phyloP scores from a whole-genome alignment of 1,139 yeast species.

The Sugiyamaella castrensis region DNA sequence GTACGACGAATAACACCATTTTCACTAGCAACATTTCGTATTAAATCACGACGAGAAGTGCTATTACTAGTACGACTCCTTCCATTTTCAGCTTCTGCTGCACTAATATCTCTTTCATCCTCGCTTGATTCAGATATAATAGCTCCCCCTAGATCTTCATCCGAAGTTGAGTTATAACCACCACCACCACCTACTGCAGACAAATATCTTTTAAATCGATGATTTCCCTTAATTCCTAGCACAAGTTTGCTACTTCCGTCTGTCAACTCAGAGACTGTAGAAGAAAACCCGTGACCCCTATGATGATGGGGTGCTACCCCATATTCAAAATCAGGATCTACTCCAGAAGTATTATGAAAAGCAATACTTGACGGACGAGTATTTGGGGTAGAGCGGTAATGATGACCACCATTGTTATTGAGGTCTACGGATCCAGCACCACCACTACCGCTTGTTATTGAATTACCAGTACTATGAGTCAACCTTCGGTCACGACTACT shows the following conservation, averaged over 20 bases:
- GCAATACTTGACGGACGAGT: no score
- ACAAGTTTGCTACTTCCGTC: no score
- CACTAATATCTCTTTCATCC: constrained; percentile 9
- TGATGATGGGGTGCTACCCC: no score
- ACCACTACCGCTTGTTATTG: no score
- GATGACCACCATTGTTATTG: no score
- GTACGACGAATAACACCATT: neutral
- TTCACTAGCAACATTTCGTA: no score
- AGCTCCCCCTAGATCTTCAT: constrained; percentile 12
- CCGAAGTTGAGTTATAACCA: constrained; percentile 13
- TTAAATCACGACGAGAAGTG: no score
- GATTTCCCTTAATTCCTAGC: constrained; percentile 4
- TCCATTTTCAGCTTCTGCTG: neutral
- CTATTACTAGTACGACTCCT: neutral
- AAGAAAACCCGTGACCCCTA: no score
- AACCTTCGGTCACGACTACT: neutral
- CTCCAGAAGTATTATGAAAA: no score
- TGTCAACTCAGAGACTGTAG: neutral
- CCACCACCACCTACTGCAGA: neutral
- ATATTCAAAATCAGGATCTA: no score
- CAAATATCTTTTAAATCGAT: constrained; percentile 9
- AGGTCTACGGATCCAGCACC: no score
- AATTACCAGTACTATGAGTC: neutral
- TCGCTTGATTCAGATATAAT: constrained; percentile 14
- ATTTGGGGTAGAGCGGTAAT: no score